phyloP scores from a whole-genome alignment of 768 basidiomycete species.

The Sporobolomyces pararoseus region DNA sequence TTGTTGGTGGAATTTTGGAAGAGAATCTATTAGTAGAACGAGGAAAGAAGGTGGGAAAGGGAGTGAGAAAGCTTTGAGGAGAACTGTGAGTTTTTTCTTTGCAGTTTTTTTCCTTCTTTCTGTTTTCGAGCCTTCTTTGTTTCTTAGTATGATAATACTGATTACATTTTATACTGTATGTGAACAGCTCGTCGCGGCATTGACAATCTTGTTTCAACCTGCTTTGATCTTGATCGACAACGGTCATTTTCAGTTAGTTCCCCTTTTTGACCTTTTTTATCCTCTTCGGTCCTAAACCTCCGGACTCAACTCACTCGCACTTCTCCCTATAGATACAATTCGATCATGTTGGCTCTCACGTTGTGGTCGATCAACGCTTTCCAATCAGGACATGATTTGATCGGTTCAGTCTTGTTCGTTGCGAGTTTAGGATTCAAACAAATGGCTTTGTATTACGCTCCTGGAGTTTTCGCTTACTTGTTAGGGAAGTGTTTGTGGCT shows the following conservation, averaged over 20 bases:
- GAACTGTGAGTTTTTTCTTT: constrained; percentile 59
- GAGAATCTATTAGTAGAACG: background rate
- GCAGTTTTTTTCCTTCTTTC: background rate
- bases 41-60: background rate
- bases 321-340: constrained; percentile 67
- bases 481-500: constrained; percentile 83
- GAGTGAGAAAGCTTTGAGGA: constrained; percentile 49
- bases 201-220: constrained; percentile 76
- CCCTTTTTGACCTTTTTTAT: background rate
- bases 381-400: constrained; percentile 62
- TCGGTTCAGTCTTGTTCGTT: constrained; percentile 75
- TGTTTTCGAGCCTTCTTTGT: no score
- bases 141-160: no score
- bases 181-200: constrained; percentile 53
- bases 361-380: constrained; percentile 62
- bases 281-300: background rate
- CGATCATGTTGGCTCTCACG: constrained; percentile 76
- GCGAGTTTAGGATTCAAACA: constrained; percentile 89
- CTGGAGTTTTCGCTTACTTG: constrained; percentile 81
- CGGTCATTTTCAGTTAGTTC: constrained; percentile 74
- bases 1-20: constrained; percentile 47
- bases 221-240: constrained; percentile 78
- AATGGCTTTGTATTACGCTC: constrained; percentile 91
- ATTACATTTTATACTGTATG: no score
- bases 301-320: no score